phyloP scores from a whole-genome alignment of 225 moss, liverwort and hornwort genomes.

The Climacium dendroides region DNA sequence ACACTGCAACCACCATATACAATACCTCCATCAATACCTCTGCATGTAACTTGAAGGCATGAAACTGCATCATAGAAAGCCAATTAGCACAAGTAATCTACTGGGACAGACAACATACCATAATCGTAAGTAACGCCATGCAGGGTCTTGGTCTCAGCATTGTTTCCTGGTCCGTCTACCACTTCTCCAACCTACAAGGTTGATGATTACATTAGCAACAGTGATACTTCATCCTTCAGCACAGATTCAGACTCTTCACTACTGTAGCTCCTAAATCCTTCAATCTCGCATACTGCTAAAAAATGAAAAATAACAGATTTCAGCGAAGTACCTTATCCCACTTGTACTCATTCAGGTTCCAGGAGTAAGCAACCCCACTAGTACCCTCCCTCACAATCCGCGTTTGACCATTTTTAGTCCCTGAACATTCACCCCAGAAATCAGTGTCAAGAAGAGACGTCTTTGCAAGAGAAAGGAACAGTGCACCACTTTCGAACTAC shows the following conservation, averaged over 20 bases:
- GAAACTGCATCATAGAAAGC: neutral
- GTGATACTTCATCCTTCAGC: neutral
- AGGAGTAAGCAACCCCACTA: conserved; percentile 89
- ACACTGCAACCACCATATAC: conserved; percentile 48
- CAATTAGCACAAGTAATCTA: neutral
- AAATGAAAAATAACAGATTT: neutral
- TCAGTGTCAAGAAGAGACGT: neutral
- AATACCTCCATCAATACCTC: neutral
- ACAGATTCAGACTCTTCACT: neutral
- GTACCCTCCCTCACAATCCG: conserved; percentile 87
- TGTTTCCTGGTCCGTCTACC: conserved; percentile 88
- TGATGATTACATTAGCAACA: neutral
- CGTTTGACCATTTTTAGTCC: conserved; percentile 92
- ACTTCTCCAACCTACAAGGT: conserved; percentile 82
- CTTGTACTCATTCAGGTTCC: conserved; percentile 71
- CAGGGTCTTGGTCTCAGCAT: conserved; percentile 48
- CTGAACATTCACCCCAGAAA: conserved; percentile 17
- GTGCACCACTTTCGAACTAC: neutral
- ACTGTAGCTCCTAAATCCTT: neutral
- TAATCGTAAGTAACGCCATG: conserved; percentile 83
- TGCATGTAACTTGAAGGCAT: neutral
- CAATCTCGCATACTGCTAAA: neutral
- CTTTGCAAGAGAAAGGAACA: neutral
- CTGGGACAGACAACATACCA: conserved; percentile 26
- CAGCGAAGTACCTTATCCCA: conserved; percentile 79